Base-by-base conservation (phyloP, 164 flowering plant genomes). In the Cinnamomum chago region DNA sequence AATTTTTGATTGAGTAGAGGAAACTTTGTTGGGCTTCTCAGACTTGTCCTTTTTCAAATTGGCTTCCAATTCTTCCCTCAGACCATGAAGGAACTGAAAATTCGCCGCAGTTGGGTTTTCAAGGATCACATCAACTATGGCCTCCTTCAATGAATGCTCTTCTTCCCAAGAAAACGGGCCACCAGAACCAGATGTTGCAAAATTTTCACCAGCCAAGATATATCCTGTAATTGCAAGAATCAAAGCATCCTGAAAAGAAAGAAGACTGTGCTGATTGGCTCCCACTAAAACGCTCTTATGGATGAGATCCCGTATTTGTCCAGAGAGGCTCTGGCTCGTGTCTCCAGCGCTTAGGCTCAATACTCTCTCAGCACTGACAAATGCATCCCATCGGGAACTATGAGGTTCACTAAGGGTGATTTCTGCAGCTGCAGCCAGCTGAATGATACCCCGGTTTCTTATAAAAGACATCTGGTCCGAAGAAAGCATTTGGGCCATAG, bases 81-180 rank as follows among this genome's bases (percentile, higher is more conserved):
- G 73, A 73, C 95, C 97, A 77, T 83, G 79, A 50, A 95, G 89
- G 79, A 95, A 93, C 84, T 88, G 89, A 70, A 93, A 73, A 33
- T 82, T 88, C 58, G 88, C 87, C n/a, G 73, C 79, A 15, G 79
- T 70, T 30, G 98, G 94, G 75, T 92, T 90, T 72, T 92, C 97
- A 71, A 92, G 80, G 55, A 95, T 81, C 20, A 95, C 97, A 74
- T 95, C 98, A 22, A 92, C 83, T 25, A 95, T 82, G 70, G 96
- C 89, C 82, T 95, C 98, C 83, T 93, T 92, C 78, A 95, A 79
- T 52, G 85, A 81, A 72, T 87, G 93, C 83, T 95, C 99, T 84
- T 95, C 98, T 83, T 93, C 94, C 99, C 99, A 95, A 69, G 99
- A 92, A 77, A 95, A 95, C 18, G 99, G 98, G 50, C 98, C 87